phyloP scores from a whole-genome alignment of 257 asterid genomes.

The Solanum okadae region DNA sequence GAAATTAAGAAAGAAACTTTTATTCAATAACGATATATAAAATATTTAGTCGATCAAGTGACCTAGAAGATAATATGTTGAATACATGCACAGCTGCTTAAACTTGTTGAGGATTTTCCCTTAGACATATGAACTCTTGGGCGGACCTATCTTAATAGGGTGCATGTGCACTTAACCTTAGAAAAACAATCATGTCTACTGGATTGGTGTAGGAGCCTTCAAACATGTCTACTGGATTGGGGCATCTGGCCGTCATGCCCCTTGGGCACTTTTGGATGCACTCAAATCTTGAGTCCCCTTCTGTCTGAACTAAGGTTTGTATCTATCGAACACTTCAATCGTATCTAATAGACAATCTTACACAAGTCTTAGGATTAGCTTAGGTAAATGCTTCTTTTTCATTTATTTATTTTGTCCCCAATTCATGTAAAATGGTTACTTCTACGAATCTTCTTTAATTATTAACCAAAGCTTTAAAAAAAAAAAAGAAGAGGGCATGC shows the following conservation, averaged over 20 bases:
- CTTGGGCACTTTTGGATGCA: not conserved
- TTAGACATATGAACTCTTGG: not conserved
- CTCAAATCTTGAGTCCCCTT: not conserved
- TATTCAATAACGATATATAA: no score
- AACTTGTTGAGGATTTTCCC: not conserved
- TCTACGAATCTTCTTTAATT: not conserved
- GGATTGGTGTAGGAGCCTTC: no score
- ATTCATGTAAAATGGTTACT: not conserved
- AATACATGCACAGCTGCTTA: not conserved
- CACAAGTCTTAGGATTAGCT: not conserved
- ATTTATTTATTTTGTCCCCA: not conserved
- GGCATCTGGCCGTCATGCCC: not conserved
- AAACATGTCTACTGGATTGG: not conserved
- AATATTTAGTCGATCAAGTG: not conserved
- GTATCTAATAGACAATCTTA: not conserved
- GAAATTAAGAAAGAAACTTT: no score
- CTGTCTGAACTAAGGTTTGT: not conserved
- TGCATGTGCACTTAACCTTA: not conserved
- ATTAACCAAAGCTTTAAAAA: not conserved
- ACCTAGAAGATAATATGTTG: not conserved
- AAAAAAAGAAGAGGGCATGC: not conserved
- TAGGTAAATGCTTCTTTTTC: not conserved
- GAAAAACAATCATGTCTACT: not conserved
- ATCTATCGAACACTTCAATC: not conserved
- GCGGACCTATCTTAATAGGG: not conserved